Evolutionary conservation across 2,329 filamentous ascomycete species (phyloP).

Genomic region (Emmonsiellopsis sp.): DNA sequence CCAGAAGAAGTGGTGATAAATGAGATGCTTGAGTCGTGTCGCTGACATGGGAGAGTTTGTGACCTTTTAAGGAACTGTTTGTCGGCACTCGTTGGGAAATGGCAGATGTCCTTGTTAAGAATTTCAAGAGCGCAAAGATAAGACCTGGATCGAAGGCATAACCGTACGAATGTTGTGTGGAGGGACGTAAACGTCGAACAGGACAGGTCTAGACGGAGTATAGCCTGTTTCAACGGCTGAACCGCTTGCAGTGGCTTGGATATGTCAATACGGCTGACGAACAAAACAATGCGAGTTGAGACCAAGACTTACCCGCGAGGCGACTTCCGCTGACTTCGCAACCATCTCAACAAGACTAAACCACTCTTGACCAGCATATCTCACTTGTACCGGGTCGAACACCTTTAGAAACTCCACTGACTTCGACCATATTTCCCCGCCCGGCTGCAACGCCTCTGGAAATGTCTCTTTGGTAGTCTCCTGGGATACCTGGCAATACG

Average conservation of each 20-base stretch:
- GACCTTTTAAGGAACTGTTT: conserved; percentile 16
- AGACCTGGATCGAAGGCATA: conserved; percentile 33
- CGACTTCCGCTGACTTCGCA: conserved; percentile 22
- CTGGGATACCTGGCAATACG: conserved; percentile 34
- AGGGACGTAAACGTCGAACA: conserved; percentile 34
- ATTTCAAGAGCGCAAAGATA: conserved; percentile 32
- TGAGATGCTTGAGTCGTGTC: conserved; percentile 20
- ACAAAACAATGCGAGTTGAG: neutral
- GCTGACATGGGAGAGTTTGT: conserved; percentile 20
- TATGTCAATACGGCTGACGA: conserved; percentile 1
- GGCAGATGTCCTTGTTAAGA: conserved; percentile 32
- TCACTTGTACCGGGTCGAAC: conserved; percentile 39
- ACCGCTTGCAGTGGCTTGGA: conserved; percentile 30
- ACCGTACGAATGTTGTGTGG: conserved; percentile 31
- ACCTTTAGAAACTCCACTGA: conserved; percentile 42
- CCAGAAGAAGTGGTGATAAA: conserved; percentile 29
- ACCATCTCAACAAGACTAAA: conserved; percentile 25
- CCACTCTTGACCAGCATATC: conserved; percentile 31
- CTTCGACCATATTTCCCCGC: conserved; percentile 40
- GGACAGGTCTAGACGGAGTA: conserved; percentile 35
- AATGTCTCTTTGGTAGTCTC: conserved; percentile 25
- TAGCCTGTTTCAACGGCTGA: conserved; percentile 31
- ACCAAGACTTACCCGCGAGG: conserved; percentile 22
- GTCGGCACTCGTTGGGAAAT: conserved; percentile 26
- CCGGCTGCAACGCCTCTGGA: conserved; percentile 33